Evolutionary conservation across 2,329 filamentous ascomycete genomes (phyloP).

Genomic region (Cladosporium oxysporum): DNA sequence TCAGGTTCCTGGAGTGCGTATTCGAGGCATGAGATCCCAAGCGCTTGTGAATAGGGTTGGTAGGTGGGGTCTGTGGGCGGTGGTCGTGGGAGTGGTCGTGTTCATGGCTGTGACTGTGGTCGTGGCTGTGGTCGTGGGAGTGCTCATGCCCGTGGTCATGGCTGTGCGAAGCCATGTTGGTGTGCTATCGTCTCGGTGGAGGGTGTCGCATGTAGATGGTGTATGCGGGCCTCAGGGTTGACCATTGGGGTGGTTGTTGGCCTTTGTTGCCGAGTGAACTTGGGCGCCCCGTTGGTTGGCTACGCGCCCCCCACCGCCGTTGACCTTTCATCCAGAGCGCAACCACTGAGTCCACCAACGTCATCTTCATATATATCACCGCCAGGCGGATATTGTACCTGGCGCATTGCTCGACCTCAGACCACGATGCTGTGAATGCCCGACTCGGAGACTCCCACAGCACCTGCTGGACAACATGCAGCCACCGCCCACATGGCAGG

Average conservation of each 20-base stretch:
- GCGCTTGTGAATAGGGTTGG: conserved; percentile 15
- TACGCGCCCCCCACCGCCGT: not conserved
- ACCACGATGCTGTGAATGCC: conserved; percentile 17
- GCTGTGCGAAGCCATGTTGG: conserved; percentile 5
- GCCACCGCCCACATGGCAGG: conserved; percentile 8
- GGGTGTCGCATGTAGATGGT: not conserved
- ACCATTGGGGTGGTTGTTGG: conserved; percentile 6
- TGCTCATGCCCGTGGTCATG: conserved; percentile 2
- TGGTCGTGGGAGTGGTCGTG: conserved; percentile 3
- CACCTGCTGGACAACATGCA: conserved; percentile 14
- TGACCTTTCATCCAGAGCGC: not conserved
- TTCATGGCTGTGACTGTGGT: not conserved
- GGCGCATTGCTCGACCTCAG: not conserved
- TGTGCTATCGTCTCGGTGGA: not conserved
- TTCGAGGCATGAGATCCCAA: conserved; percentile 10
- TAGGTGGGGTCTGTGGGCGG: conserved; percentile 17
- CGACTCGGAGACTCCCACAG: not conserved
- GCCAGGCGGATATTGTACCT: not conserved
- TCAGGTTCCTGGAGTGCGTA: conserved; percentile 9
- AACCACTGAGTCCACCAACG: not conserved
- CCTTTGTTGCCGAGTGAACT: conserved; percentile 5
- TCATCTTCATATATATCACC: not conserved
- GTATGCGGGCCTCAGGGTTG: conserved; percentile 12
- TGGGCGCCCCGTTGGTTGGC: not conserved
- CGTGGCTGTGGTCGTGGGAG: conserved; percentile 1